Evolutionary conservation across 768 basidiomycete species (phyloP).

Genomic region (Rickenella mellea): DNA sequence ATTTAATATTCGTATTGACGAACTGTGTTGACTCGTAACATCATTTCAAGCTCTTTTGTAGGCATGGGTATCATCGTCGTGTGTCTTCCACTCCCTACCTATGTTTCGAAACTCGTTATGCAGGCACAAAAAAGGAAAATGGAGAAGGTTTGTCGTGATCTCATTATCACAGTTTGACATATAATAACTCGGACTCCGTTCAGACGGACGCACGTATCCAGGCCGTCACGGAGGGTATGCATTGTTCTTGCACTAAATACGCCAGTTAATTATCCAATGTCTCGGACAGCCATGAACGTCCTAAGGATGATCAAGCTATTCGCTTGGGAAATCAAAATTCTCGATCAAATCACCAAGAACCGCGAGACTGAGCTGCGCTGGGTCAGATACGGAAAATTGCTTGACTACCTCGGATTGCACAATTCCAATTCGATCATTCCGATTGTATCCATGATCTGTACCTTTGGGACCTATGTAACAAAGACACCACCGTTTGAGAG

Average conservation of each 20-base stretch:
- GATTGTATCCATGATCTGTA: not conserved
- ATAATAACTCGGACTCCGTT: not conserved
- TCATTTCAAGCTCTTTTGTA: conserved; percentile 36
- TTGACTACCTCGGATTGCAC: not conserved
- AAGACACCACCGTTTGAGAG: not conserved
- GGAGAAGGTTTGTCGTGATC: conserved; percentile 32
- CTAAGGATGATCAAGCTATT: conserved; percentile 70
- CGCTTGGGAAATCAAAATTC: conserved; percentile 45
- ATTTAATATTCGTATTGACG: not conserved
- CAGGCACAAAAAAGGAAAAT: conserved; percentile 38
- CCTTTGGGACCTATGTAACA: not conserved
- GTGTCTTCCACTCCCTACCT: conserved; percentile 49
- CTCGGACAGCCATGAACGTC: conserved; percentile 38
- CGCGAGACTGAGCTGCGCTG: not conserved
- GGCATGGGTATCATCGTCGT: conserved; percentile 43
- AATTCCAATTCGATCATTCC: not conserved
- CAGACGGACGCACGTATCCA: conserved; percentile 53
- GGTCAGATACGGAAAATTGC: not conserved
- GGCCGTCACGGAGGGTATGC: conserved; percentile 47
- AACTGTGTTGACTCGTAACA: not conserved
- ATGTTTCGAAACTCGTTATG: conserved; percentile 39
- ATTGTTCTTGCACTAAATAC: conserved; percentile 16
- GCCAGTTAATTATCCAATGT: conserved; percentile 7
- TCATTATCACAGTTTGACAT: too few relatives aligned
- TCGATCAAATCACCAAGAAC: conserved; percentile 8